Base-by-base conservation (phyloP, 805 yeast genomes). In the Priceomyces fermenticarens region DNA sequence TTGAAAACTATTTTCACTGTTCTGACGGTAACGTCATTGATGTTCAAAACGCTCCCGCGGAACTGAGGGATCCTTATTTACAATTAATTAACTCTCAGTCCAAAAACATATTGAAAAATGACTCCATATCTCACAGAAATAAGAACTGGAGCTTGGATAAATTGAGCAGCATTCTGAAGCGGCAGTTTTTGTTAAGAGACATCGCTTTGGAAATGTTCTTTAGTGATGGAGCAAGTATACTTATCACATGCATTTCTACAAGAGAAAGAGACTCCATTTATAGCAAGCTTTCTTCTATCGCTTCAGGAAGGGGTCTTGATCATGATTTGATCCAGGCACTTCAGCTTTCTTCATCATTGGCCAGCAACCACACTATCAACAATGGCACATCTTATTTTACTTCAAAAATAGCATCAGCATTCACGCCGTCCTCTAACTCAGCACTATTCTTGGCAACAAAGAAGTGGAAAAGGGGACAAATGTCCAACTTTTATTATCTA, bases 401-500 rank as follows among this genome's bases (percentile, higher is more conserved):
- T 4, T 53, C 66, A 1, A 60, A 52, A 39, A 35, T 66, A 12
- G 65, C 60, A 2, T 56, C 67, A 1, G 70, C 68, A 2, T 75
- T 81, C 48, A 57, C 72, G 3, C 53, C 63, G 29, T 45, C 38
- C 10, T 41, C 60, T 2, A 37, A 46, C 3, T 65, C 44, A 10
- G 45, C 57, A 6, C 45, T 55, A 25, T 63, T 73, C 10, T 58
- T 72, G 2, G 80, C 83, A 0, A 84, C 95, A 0, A 74, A 69
- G 46, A 77, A 78, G 50, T 88, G 97, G 97, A 75, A 70, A 46
- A 67, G 60, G 38, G 96, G 96, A 1, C 81, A 83, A 47, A 74
- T 89, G 54, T 85, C 95, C 0, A 88, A 88, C 54, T 89, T 88
- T 50, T 84, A 82, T 54, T 88, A 88, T 53, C 63, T 88, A 51